phyloP scores from a whole-genome alignment of 306 rosid genomes.

The Trifolium pratense region DNA sequence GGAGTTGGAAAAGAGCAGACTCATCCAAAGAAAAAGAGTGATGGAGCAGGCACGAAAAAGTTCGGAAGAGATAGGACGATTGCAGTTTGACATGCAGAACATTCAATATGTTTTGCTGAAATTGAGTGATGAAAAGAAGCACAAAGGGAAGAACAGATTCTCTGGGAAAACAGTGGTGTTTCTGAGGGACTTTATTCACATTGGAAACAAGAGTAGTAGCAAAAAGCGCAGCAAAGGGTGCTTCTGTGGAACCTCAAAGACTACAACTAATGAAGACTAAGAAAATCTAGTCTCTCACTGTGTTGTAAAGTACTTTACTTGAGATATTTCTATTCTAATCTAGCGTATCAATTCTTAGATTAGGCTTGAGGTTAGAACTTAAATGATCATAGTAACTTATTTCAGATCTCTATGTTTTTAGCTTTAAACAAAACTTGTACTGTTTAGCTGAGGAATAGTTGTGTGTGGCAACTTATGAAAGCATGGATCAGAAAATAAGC shows the following conservation, averaged over 20 bases:
- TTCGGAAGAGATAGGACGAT: constrained; percentile 75
- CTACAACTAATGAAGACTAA: constrained; percentile 69
- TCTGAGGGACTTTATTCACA: constrained; percentile 76
- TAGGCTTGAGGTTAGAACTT: constrained; percentile 44
- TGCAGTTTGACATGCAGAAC: constrained; percentile 91
- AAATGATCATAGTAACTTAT: constrained; percentile 43
- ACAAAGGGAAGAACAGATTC: constrained; percentile 65
- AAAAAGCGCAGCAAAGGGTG: constrained; percentile 62
- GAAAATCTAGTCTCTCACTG: constrained; percentile 41
- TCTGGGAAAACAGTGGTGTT: constrained; percentile 69
- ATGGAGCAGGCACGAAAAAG: constrained; percentile 73
- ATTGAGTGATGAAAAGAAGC: constrained; percentile 65
- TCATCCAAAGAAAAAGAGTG: constrained; percentile 48
- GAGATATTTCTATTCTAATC: too few species aligned
- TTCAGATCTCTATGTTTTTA: constrained; percentile 42
- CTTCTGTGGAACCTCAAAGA: constrained; percentile 76
- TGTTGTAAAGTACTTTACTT: too few species aligned
- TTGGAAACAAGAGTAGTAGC: constrained; percentile 51
- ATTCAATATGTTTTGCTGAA: constrained; percentile 73
- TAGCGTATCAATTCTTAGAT: constrained; percentile 43
- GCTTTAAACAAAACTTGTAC: constrained; percentile 38
- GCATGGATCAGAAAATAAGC: constrained; percentile 6
- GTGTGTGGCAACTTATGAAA: constrained; percentile 29
- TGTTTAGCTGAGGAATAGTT: constrained; percentile 28
- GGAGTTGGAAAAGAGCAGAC: constrained; percentile 65